Base-by-base conservation (phyloP, 306 rosid species). In the Cucumis cinereus region DNA sequence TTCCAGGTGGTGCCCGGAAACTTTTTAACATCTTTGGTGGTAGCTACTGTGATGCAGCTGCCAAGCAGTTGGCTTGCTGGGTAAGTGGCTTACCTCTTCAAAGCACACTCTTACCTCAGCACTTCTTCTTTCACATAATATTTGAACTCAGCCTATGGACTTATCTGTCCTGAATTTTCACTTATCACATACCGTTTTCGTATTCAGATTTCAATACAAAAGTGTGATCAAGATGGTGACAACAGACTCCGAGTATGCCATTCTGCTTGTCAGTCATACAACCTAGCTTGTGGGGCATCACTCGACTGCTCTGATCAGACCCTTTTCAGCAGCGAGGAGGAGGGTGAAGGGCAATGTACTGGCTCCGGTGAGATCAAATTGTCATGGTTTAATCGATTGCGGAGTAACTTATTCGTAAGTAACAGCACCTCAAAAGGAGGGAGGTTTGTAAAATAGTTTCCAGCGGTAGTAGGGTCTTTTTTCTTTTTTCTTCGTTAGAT, bases 61-160 rank as follows among this genome's bases (percentile, higher is more conserved):
- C 98, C 12, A 93, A 90, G 87, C 92, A 89, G 83, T 85, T 93
- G 33, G 98, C 98, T 40, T 93, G 98, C 85, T 93, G 97, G 98
- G 98, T 93, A 82, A 81, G 88, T 61, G 23, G 10, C 28, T 79
- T 43, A 3, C 49, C 60, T 77, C 63, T 63, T 28, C 19, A 54
- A 24, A 47, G 5, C 60, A 49, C 40, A 7, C 40, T 7, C 20
- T 13, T 15, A 70, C 24, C 15, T 17, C 16, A 24, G 8, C 75
- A 41, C 58, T 8, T 23, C 11, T 70, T 43, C 56, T 16, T 69
- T 45, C 8, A 11, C 74, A 12, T 12, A 10, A n/a, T 41, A 8
- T 50, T 68, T 16, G 71, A 3, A 64, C 52, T 64, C 0, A 36
- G 4, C 50, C n/a, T 10, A 36, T 15, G 67, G 20, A 60, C 13